Evolutionary conservation across 768 basidiomycete species (phyloP).

Genomic region (Naganishia vaughanmartiniae): DNA sequence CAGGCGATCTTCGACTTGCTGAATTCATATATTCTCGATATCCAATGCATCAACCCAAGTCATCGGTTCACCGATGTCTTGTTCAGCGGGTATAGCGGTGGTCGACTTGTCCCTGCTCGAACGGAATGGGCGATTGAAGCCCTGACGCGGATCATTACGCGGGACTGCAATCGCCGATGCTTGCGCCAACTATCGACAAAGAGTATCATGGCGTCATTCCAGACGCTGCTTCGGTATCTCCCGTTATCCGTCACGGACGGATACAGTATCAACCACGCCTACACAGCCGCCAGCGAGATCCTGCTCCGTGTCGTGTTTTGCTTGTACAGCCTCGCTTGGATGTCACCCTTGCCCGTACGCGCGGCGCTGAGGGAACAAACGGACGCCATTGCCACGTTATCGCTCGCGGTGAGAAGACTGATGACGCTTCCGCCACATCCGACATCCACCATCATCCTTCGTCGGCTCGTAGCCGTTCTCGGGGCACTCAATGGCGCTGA

Average conservation of each 20-base stretch:
- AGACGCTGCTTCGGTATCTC: conserved; percentile 74
- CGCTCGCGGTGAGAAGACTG: conserved; percentile 42
- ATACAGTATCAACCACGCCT: conserved; percentile 50
- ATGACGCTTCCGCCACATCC: conserved; percentile 11
- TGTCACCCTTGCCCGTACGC: conserved; percentile 74
- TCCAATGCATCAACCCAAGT: conserved; percentile 60
- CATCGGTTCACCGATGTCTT: conserved; percentile 29
- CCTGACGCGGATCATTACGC: conserved; percentile 72
- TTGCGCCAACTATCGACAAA: conserved; percentile 63
- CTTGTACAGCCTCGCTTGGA: conserved; percentile 82
- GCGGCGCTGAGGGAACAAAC: conserved; percentile 65
- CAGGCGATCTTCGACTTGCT: conserved; percentile 65
- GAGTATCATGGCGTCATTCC: conserved; percentile 65
- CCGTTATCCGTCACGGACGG: conserved; percentile 77
- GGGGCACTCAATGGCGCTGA: conserved; percentile 45
- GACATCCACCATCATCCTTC: conserved; percentile 44
- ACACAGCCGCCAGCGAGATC: conserved; percentile 69
- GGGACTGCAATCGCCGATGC: conserved; percentile 73
- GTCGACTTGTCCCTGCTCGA: conserved; percentile 58
- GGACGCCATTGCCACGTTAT: conserved; percentile 68
- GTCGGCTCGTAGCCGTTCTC: conserved; percentile 51
- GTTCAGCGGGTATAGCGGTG: conserved; percentile 7
- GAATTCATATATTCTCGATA: conserved; percentile 72
- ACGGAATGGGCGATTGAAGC: conserved; percentile 78
- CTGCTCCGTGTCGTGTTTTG: conserved; percentile 74